Base-by-base conservation (phyloP, 2,329 filamentous ascomycete genomes). In the Stemphylium lycopersici region DNA sequence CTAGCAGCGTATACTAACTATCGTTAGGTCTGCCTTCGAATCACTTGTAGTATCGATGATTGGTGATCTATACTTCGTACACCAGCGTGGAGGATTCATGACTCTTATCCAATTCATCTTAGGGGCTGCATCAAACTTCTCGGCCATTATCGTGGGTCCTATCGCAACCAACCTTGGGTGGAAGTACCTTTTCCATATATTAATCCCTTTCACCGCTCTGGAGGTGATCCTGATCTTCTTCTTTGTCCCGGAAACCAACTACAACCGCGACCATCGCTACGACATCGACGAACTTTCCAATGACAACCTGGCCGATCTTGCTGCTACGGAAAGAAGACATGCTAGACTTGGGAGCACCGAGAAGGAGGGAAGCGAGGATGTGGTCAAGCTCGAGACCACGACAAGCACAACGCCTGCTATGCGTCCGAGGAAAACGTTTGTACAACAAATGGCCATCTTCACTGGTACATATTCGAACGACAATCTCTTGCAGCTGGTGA, bases 161-260 rank as follows among this genome's bases (percentile, higher is more conserved):
- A 74, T 76, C 33, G 63, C 68, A 20, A 63, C 58, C 2, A 70
- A 72, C 15, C 67, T 75, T 6, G 72, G 73, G 24, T 76, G 72
- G 73, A 64, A 63, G 38, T 76, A 73, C 52, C 77, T 81, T 0
- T 79, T 82, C 58, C 75, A 79, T 33, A 79, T 81, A 55, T 78
- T 80, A 24, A 76, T 77, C 44, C 78, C 80, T 31, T 75, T 81
- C 54, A 77, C 79, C 13, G 79, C 77, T 1, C 56, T 78, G 2
- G 69, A 81, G 44, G 68, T 78, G 15, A 58, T 80, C 12, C 65
- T 79, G 2, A 75, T 81, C 15, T 67, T 80, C 48, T 71, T 83
- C 40, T 78, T 83, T 50, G 80, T 82, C 3, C 81, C 80, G 0
- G 81, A 83, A 61, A 83, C 81, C 13, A 76, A 77, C 1, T 84